Base-by-base conservation (phyloP, 768 basidiomycete species). In the Russula lepida region DNA sequence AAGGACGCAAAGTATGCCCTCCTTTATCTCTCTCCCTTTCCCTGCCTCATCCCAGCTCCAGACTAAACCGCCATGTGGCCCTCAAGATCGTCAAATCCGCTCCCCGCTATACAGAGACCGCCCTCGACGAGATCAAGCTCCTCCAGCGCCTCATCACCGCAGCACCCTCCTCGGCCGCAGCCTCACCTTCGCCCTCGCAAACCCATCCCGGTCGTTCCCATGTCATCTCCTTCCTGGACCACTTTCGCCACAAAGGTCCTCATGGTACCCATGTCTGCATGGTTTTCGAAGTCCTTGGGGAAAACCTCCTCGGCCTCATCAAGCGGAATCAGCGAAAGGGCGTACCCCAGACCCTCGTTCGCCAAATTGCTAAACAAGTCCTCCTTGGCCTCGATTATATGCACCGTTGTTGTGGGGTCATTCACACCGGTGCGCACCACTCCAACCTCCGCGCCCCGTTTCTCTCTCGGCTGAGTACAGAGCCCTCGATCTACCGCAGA, bases 11-110 rank as follows among this genome's bases (percentile, higher is more conserved):
- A 88, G 90, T 90, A 69, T 66, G 84, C 5, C 15, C 23, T 59
- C n/a, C 50, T 30, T n/a, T 35, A n/a, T 54, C 47, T 28, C 35
- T 28, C 23, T 28, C n/a, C 27, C 32, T 30, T 37, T 46, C 21
- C 23, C 25, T 60, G 52, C 56, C 64, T 43, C 39, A 32, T 21
- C 25, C 61, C 54, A 19, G 59, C 12, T 32, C 21, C 75, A 99
- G 95, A 71, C 80, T 93, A 76, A 86, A 90, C 68, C 89, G 93
- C 52, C 97, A 99, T 75, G 97, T 99, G 69, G 97, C 97, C 15
- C 86, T 99, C 72, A 99, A 99, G 75, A 92, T 99, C 70, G 97
- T 99, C 73, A 99, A 98, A 74, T 97, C 95, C 17, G 97, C 95
- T 0, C 85, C 88, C 0, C 81, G 97, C 52, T 99, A 99, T 74